These are phyloP conservation scores for Agaricus subrufescens DNA, from an alignment of 768 basidiomycete species.

Conservation along the genomic window DNA sequence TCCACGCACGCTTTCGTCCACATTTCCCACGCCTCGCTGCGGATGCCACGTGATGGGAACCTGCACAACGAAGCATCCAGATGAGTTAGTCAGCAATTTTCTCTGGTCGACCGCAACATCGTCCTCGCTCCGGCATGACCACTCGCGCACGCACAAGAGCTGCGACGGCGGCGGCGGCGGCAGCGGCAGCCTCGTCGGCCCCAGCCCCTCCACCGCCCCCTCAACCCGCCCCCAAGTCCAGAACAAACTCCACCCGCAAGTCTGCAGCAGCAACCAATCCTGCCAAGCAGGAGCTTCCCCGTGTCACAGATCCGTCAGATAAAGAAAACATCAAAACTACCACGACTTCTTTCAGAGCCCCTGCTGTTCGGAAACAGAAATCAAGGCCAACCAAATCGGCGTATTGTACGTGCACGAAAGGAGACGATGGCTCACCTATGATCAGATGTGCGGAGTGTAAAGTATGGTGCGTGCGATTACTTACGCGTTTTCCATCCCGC, in stretches of 20 bases:
- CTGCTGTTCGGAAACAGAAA: slow-evolving; percentile 13
- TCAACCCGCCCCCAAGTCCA: slow-evolving; percentile 5
- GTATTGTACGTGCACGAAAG: slow-evolving; percentile 62
- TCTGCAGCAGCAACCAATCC: neutral
- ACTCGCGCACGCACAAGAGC: slow-evolving; percentile 43
- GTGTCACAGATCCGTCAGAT: slow-evolving; percentile 12
- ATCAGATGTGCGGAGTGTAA: slow-evolving; percentile 67
- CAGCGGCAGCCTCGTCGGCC: slow-evolving; percentile 16
- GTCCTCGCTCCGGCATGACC: slow-evolving; percentile 27
- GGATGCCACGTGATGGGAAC: slow-evolving; percentile 8
- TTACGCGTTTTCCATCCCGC: neutral
- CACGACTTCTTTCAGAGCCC: slow-evolving; percentile 13
- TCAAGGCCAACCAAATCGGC: slow-evolving; percentile 19
- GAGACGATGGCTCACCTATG: slow-evolving; percentile 81
- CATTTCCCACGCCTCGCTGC: too few relatives aligned
- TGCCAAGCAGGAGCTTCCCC: slow-evolving; percentile 5
- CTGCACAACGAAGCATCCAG: neutral
- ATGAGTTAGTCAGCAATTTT: slow-evolving; percentile 10
- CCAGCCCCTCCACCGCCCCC: slow-evolving; percentile 6
- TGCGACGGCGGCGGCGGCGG: slow-evolving; percentile 15
- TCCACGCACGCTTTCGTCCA: neutral
- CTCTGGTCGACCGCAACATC: neutral
- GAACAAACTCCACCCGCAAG: slow-evolving; percentile 11
- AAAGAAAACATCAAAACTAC: slow-evolving; percentile 22
- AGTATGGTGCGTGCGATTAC: slow-evolving; percentile 53